phyloP scores from a whole-genome alignment of 805 yeast species.

The Sporopachydermia quercuum region DNA sequence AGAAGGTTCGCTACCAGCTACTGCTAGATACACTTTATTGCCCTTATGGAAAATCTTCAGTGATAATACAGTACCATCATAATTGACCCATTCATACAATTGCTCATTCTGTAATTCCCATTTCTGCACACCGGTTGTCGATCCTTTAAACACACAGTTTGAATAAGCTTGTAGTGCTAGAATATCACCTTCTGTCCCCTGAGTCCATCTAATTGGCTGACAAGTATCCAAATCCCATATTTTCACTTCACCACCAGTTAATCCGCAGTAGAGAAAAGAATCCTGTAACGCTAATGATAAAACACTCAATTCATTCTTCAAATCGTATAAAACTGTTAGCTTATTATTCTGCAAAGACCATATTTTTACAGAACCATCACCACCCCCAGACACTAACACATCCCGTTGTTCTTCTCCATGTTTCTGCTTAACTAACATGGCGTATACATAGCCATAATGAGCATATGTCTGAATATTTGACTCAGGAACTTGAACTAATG shows the following conservation, averaged over 20 bases:
- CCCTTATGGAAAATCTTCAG: slow-evolving; percentile 31
- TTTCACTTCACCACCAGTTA: slow-evolving; percentile 57
- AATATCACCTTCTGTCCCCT: slow-evolving; percentile 34
- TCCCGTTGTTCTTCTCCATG: slow-evolving; percentile 15
- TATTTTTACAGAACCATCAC: slow-evolving; percentile 75
- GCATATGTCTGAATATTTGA: slow-evolving; percentile 64
- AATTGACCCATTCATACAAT: slow-evolving; percentile 33
- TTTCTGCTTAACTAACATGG: slow-evolving; percentile 30
- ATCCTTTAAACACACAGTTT: slow-evolving; percentile 49
- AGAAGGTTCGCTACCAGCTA: slow-evolving; percentile 60
- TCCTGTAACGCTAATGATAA: slow-evolving; percentile 50
- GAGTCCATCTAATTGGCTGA: slow-evolving; percentile 35
- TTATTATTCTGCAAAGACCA: slow-evolving; percentile 39
- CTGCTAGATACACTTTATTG: slow-evolving; percentile 32
- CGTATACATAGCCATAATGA: slow-evolving; percentile 80
- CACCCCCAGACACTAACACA: slow-evolving; percentile 59
- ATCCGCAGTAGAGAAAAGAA: slow-evolving; percentile 71
- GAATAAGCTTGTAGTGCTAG: slow-evolving; percentile 42
- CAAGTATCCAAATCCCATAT: slow-evolving; percentile 79
- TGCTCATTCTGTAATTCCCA: slow-evolving; percentile 35
- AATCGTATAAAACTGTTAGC: slow-evolving; percentile 15
- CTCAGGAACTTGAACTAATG: slow-evolving; percentile 52
- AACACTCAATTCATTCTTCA: slow-evolving; percentile 57
- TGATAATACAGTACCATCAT: slow-evolving; percentile 42
- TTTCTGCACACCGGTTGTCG: slow-evolving; percentile 33